Conservation (phyloP, 768 basidiomycete genomes). For the Pleurotus citrinopileatus region DNA sequence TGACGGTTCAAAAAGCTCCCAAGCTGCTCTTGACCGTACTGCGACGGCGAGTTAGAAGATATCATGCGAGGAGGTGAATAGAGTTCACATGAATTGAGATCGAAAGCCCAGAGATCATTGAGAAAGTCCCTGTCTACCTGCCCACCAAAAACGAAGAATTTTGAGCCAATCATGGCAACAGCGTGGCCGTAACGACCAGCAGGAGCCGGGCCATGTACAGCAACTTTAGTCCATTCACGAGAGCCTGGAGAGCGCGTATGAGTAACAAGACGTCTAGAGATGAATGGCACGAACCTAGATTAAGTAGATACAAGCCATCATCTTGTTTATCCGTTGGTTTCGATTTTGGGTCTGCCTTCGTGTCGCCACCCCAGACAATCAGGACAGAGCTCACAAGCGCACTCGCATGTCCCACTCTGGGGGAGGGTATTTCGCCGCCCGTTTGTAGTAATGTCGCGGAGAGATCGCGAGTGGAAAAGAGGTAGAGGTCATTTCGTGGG, state of each 20-base stretch:
- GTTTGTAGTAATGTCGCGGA: constrained; percentile 84
- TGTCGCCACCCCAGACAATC: constrained; percentile 98
- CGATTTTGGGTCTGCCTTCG: constrained; percentile 69
- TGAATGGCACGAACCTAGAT: constrained; percentile 67
- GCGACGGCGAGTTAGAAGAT: constrained; percentile 14
- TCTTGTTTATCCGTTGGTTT: constrained; percentile 77
- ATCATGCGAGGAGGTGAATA: constrained; percentile 6
- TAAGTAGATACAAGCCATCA: constrained; percentile 90
- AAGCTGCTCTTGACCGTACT: constrained; percentile 83
- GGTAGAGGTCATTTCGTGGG: constrained; percentile 89
- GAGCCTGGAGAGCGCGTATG: constrained; percentile 52
- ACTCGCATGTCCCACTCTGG: constrained; percentile 94
- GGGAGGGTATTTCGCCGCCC: constrained; percentile 81
- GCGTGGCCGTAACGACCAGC: constrained; percentile 94
- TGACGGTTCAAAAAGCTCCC: constrained; percentile 75
- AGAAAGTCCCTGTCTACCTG: constrained; percentile 94
- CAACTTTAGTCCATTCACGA: constrained; percentile 91
- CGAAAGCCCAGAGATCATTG: constrained; percentile 95
- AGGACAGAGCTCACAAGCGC: constrained; percentile 95
- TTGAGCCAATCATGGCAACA: constrained; percentile 86
- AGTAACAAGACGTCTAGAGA: constrained; percentile 6
- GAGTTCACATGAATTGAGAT: constrained; percentile 85
- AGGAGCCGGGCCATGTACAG: constrained; percentile 74
- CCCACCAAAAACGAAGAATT: constrained; percentile 94
- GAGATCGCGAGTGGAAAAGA: constrained; percentile 79